Evolutionary conservation across 306 rosid genomes (phyloP).

Genomic region (Vigna trinervia): DNA sequence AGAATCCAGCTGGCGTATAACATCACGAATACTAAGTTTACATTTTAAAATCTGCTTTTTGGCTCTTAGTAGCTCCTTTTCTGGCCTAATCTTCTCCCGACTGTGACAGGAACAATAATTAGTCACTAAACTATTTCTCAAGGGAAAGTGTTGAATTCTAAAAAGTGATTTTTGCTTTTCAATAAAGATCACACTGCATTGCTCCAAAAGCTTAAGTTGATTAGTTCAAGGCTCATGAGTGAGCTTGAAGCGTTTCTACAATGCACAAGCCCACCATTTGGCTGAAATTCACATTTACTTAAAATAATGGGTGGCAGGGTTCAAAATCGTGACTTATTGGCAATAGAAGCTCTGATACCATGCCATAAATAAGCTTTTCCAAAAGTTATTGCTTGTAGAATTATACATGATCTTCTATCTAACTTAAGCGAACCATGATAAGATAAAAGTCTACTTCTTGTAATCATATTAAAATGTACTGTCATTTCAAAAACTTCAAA

Average conservation of each 20-base stretch:
- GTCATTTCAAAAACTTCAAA: slow-evolving; percentile 14
- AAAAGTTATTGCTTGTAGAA: not conserved
- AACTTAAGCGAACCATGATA: not conserved
- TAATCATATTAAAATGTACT: not conserved
- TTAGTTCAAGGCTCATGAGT: not conserved
- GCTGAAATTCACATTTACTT: not conserved
- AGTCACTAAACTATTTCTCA: slow-evolving; percentile 26
- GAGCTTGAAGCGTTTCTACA: not conserved
- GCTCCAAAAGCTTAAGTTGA: not conserved
- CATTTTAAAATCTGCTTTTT: slow-evolving; percentile 79
- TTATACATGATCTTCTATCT: not conserved
- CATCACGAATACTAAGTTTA: slow-evolving; percentile 85
- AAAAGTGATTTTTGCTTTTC: slow-evolving; percentile 9
- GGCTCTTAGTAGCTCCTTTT: slow-evolving; percentile 86
- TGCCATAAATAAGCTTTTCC: not conserved
- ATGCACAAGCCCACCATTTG: not conserved
- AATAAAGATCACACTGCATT: slow-evolving; percentile 22
- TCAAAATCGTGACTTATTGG: not conserved
- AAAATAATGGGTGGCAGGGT: not conserved
- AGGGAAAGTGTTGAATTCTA: slow-evolving; percentile 14
- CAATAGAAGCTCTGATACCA: not conserved
- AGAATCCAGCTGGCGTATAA: slow-evolving; percentile 73
- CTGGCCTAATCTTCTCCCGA: slow-evolving; percentile 92
- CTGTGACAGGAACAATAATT: slow-evolving; percentile 48
- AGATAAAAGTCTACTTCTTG: not conserved